A percentile compares a stretch with the other conserved stretches of the same genome.
These are phyloP conservation scores for Nannizziopsis arthrosporioides DNA, from an alignment of 2,329 filamentous ascomycete species.

Conservation along the genomic window DNA sequence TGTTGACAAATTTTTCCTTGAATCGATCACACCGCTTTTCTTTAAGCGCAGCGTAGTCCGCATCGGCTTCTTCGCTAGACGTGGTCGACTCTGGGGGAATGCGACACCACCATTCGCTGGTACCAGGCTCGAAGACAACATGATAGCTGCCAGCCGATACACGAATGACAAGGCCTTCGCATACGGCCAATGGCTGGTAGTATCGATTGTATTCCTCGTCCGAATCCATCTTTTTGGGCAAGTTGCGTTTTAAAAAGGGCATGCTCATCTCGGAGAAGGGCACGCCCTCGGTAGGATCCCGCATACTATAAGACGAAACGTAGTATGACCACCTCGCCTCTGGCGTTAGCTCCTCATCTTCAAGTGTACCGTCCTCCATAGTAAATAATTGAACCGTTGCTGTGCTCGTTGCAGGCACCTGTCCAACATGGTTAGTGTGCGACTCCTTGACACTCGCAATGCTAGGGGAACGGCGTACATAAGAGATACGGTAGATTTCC, in stretches of 20 bases:
- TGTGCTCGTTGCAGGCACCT: constrained; percentile 56
- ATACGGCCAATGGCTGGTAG: constrained; percentile 44
- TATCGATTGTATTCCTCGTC: constrained; percentile 50
- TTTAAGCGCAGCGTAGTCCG: constrained; percentile 26
- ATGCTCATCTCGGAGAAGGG: constrained; percentile 53
- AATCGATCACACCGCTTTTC: constrained; percentile 39
- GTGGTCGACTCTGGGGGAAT: constrained; percentile 20
- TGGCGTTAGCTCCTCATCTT: constrained; percentile 55
- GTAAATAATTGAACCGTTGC: constrained; percentile 74
- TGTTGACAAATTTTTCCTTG: constrained; percentile 43
- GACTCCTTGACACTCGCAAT: not conserved
- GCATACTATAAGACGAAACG: constrained; percentile 77
- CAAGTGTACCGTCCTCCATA: constrained; percentile 67
- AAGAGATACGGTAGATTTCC: constrained; percentile 80
- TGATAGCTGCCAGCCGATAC: constrained; percentile 70
- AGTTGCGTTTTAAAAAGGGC: constrained; percentile 59
- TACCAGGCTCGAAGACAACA: constrained; percentile 62
- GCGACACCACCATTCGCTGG: constrained; percentile 59
- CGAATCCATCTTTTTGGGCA: constrained; percentile 51
- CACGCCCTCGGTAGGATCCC: constrained; percentile 77
- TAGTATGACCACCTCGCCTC: constrained; percentile 82
- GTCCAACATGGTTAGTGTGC: constrained; percentile 12
- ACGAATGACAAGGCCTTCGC: constrained; percentile 58
- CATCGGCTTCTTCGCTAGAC: constrained; percentile 25
- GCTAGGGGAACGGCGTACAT: constrained; percentile 51